Conservation (phyloP, 805 yeast genomes). For the Clavispora phyllophila region DNA sequence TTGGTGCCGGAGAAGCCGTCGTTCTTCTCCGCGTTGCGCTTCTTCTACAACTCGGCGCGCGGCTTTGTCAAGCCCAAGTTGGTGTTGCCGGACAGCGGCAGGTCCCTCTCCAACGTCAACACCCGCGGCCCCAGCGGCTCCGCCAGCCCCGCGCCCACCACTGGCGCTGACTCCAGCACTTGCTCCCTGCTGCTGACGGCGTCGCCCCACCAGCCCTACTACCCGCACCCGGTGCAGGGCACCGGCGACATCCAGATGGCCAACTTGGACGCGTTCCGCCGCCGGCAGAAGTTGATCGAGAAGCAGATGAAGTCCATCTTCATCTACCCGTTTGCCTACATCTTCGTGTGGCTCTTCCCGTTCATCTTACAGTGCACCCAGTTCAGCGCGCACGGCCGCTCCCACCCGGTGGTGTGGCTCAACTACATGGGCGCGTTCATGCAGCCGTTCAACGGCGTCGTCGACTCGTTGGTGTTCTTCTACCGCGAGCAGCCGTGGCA, state of each 20-base stretch:
- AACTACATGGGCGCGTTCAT: conserved; percentile 64
- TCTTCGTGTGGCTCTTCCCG: conserved; percentile 79
- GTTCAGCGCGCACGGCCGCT: conserved; percentile 39
- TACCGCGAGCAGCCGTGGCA: conserved; percentile 80
- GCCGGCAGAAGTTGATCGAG: conserved; percentile 61
- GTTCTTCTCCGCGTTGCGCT: conserved; percentile 29
- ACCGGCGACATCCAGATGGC: conserved; percentile 50
- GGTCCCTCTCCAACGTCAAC: not conserved
- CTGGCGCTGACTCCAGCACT: not conserved
- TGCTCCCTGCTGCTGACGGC: not conserved
- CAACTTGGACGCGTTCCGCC: conserved; percentile 55
- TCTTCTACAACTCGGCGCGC: conserved; percentile 20
- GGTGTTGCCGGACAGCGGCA: conserved; percentile 21
- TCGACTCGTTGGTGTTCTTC: conserved; percentile 71
- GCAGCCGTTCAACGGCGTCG: conserved; percentile 76
- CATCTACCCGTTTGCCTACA: conserved; percentile 78
- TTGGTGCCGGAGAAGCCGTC: conserved; percentile 26
- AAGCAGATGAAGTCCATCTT: conserved; percentile 77
- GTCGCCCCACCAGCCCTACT: not conserved
- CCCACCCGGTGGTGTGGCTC: conserved; percentile 59
- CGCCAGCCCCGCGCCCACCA: conserved; percentile 2
- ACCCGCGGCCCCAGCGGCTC: not conserved
- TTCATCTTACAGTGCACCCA: conserved; percentile 60
- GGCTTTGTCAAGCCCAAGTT: conserved; percentile 25
- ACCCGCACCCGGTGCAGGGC: conserved; percentile 19